Conservation (phyloP, 225 moss, liverwort and hornwort genomes). For the Sphagnum contortum region DNA sequence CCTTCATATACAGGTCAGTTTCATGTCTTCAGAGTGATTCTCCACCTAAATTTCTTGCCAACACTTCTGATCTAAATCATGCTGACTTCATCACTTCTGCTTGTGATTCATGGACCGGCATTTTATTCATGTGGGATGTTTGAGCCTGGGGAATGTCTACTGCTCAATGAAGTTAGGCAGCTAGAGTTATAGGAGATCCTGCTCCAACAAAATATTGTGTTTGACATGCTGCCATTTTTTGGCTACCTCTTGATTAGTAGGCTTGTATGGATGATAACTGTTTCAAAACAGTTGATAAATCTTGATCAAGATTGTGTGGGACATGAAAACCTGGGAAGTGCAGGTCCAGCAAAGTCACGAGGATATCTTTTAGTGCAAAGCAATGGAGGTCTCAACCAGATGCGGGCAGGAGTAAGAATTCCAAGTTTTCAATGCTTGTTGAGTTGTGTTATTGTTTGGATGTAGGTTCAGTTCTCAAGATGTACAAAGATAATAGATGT, state of each 20-base stretch:
- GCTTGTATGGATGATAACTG: neutral
- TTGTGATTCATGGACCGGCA: too few species aligned
- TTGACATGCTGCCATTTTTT: neutral
- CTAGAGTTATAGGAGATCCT: neutral
- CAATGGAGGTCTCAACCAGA: constrained; percentile 96
- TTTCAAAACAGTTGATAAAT: too few species aligned
- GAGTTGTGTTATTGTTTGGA: too few species aligned
- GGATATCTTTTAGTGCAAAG: constrained; percentile 48
- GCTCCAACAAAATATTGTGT: neutral
- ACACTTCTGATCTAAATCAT: too few species aligned
- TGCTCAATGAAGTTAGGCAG: neutral
- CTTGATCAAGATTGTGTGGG: too few species aligned
- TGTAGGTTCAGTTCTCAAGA: too few species aligned
- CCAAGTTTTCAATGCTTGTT: too few species aligned
- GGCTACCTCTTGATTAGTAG: too few species aligned
- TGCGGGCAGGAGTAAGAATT: constrained; percentile 89
- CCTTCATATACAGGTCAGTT: constrained; percentile 48
- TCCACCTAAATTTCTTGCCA: too few species aligned
- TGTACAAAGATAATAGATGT: too few species aligned
- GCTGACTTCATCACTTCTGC: too few species aligned
- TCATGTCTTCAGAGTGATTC: constrained; percentile 7
- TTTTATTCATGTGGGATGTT: too few species aligned
- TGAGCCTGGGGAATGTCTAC: neutral
- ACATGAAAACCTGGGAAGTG: neutral
- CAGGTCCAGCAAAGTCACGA: constrained; percentile 22